Percentiles rank a stretch among this genome's conserved stretches.
Evolutionary conservation across 1,284 basidiomycete species (phyloP).

Genomic region (Cryptococcus depauperatus): DNA sequence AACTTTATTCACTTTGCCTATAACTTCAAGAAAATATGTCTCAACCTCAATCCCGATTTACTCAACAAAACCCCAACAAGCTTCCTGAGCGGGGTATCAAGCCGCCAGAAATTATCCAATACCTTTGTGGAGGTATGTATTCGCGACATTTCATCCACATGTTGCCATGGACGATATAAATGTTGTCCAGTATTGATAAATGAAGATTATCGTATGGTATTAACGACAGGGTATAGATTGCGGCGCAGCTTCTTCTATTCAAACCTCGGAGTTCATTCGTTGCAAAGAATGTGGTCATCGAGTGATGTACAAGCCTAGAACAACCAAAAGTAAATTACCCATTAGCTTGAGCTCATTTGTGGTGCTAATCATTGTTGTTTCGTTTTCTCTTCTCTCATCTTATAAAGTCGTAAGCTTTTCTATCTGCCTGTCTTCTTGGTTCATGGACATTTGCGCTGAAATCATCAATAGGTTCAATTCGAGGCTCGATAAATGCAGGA

Average conservation of each 20-base stretch:
- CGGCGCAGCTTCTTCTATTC: slow-evolving; percentile 86
- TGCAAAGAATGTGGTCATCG: slow-evolving; percentile 96
- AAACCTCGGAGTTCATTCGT: slow-evolving; percentile 86
- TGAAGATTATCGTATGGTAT: neutral
- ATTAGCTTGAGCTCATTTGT: neutral
- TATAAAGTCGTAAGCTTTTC: slow-evolving; percentile 4
- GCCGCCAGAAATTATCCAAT: slow-evolving; percentile 61
- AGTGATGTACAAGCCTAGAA: slow-evolving; percentile 99
- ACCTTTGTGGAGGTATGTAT: slow-evolving; percentile 77
- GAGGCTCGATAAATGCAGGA: slow-evolving; percentile 37
- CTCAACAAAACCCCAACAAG: slow-evolving; percentile 35
- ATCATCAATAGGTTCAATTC: slow-evolving; percentile 31
- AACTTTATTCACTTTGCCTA: no score
- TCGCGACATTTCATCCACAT: no score
- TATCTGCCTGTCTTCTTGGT: neutral
- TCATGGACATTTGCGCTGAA: slow-evolving; percentile 3
- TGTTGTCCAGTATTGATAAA: neutral
- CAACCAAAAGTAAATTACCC: slow-evolving; percentile 71
- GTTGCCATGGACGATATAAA: no score
- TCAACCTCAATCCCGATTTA: slow-evolving; percentile 21
- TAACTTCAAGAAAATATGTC: slow-evolving; percentile 21
- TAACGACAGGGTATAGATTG: slow-evolving; percentile 57
- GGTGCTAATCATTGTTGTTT: neutral
- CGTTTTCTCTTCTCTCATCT: neutral
- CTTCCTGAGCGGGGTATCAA: slow-evolving; percentile 30